Base-by-base conservation (phyloP, 805 yeast species). In the Hagleromyces aurorensis region DNA sequence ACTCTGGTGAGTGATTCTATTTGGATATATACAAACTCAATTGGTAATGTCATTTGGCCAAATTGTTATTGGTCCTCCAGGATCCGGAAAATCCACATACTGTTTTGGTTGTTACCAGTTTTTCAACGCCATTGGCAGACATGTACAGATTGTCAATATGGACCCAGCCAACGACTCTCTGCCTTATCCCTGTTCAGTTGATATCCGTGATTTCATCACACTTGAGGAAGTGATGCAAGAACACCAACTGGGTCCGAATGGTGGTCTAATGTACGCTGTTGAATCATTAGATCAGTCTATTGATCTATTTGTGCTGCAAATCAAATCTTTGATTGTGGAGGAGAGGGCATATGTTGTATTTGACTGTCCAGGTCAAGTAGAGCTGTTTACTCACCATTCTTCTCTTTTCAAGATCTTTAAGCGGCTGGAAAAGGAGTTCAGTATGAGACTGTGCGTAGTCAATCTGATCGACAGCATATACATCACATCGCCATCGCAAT, bases 281-380 rank as follows among this genome's bases (percentile, higher is more conserved):
- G 97, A 91, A 47, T 64, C 64, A 0, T 36, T 66, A 14, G 71
- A 81, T 52, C 63, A 64, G 17, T 66, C 75, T 14, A 58, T 78
- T 28, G 81, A 78, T 16, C 62, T 65, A 25, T 72, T 85, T 44
- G 49, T 79, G 4, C 59, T 62, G 7, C 73, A 70, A 48, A 62
- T 89, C 18, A 64, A 67, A 34, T 61, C 65, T 18, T 60, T 86
- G 8, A 70, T 80, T 4, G 52, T 62, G 20, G 65, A 70, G 22
- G 77, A 74, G 33, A 63, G 63, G 13, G 72, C 77, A 21, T 85
- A 85, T 42, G 54, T 85, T 8, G 62, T 85, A 4, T 82, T 85
- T 58, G 96, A 85, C 55, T 83, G 94, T 49, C 96, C 96, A 1
- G 98, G 98, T 1, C 98, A 91, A 54, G 91, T 86, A 1, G 99